Evolutionary conservation across 352 stramenopile genomes (phyloP), one percentile per base, ranked within the genome.

Genomic region (Phytopythium delawarense): DNA sequence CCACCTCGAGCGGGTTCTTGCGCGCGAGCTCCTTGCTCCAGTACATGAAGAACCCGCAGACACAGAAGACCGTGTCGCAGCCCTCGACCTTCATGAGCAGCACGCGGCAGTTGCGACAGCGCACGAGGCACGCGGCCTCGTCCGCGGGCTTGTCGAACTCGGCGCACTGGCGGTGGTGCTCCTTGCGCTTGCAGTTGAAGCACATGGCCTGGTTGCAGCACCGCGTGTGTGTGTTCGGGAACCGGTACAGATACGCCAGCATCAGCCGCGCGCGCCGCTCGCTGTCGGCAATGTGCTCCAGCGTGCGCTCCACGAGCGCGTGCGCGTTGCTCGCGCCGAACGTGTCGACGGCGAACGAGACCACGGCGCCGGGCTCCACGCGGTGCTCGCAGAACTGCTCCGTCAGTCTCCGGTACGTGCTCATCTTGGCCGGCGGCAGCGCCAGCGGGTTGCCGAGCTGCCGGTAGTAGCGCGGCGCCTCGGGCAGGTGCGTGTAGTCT

Each of bases 11-110:
- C 21, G 46, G 46, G 46, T 52, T 25, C 11, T 52, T 52, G 11
- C 46, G 48, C 25, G 28, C 40, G 12, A 64, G 20, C 61, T 83
- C 74, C 15, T 48, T 23, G 0, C 18, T 21, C 76, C 79, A 88
- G 46, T 67, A 57, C 65, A 89, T 84, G 44, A 42, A 30, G 21
- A 65, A 71, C 15, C 77, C 75, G 51, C 77, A 89, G 21, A 81
- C 56, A 53, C 79, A 89, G 18, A 56, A 66, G 40, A 89, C 72
- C 13, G 59, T 51, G 50, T 82, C 67, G 61, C 79, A 89, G 12
- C 79, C 79, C 34, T 83, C 69, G 35, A 76, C 72, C 59, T 83
- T 87, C 39, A 83, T 57, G 23, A 89, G 56, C 53, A 77, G 52
- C 4, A 68, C 59, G 28, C 71, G 74, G 59, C 79, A 89, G 28